Evolutionary conservation across 1,139 yeast genomes (phyloP).

Genomic region (Blastobotrys serpentis): DNA sequence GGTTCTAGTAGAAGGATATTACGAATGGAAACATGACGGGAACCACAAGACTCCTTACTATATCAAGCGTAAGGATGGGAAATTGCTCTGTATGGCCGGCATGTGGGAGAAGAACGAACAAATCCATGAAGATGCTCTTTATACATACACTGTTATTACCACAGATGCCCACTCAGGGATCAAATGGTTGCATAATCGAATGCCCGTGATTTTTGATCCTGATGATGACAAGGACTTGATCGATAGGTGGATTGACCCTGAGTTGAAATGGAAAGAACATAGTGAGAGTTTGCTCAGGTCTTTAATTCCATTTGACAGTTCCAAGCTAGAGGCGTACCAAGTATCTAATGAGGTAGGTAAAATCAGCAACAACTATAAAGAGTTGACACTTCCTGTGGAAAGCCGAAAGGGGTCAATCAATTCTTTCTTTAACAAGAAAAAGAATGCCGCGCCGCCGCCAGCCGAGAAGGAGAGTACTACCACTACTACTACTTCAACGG

Average conservation of each 20-base stretch:
- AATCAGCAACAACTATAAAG: conserved; percentile 49
- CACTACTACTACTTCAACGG: too few relatives aligned
- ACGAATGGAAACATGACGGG: conserved; percentile 61
- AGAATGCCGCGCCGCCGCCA: neutral
- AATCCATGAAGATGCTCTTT: conserved; percentile 32
- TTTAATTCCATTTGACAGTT: conserved; percentile 21
- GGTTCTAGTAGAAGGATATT: conserved; percentile 79
- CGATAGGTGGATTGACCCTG: conserved; percentile 61
- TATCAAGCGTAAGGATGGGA: conserved; percentile 52
- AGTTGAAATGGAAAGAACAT: conserved; percentile 42
- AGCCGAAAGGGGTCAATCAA: conserved; percentile 13
- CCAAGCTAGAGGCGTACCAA: conserved; percentile 48
- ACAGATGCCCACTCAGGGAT: conserved; percentile 62
- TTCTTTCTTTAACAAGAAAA: conserved; percentile 11
- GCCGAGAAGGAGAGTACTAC: too few relatives aligned
- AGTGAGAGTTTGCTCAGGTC: conserved; percentile 16
- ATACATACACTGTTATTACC: conserved; percentile 71
- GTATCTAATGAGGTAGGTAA: conserved; percentile 70
- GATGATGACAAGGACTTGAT: conserved; percentile 47
- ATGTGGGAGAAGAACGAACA: conserved; percentile 48
- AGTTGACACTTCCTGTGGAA: conserved; percentile 46
- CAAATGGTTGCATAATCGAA: conserved; percentile 70
- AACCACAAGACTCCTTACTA: conserved; percentile 59
- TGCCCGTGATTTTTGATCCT: conserved; percentile 70
- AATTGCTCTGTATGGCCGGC: conserved; percentile 70